phyloP scores from a whole-genome alignment of 2,329 filamentous ascomycete genomes.

The Fusarium globosum region DNA sequence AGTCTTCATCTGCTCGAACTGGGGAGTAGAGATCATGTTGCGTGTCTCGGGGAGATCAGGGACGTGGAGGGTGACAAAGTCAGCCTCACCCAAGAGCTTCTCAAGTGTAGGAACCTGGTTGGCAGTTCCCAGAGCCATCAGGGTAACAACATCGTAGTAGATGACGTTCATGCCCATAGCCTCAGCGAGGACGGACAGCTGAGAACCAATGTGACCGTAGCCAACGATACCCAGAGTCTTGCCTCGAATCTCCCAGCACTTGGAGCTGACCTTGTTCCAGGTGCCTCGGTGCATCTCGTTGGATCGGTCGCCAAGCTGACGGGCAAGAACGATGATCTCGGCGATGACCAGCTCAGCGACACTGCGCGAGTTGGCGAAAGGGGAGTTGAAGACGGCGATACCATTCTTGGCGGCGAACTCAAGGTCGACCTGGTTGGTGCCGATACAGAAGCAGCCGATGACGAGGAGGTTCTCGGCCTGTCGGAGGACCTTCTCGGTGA shows the following conservation, averaged over 20 bases:
- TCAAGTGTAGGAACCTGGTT: slow-evolving; percentile 84
- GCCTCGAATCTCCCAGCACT: slow-evolving; percentile 98
- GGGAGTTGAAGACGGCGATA: slow-evolving; percentile 98
- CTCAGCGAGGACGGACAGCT: slow-evolving; percentile 94
- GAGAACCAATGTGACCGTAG: slow-evolving; percentile 96
- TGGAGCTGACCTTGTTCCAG: slow-evolving; percentile 98
- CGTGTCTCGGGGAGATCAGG: slow-evolving; percentile 93
- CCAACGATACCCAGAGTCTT: slow-evolving; percentile 97
- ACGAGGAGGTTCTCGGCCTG: slow-evolving; percentile 96
- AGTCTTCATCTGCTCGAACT: slow-evolving; percentile 90
- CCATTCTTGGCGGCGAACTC: slow-evolving; percentile 84
- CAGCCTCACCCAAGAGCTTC: slow-evolving; percentile 79
- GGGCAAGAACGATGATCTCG: slow-evolving; percentile 91
- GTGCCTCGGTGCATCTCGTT: slow-evolving; percentile 93
- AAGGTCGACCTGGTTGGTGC: slow-evolving; percentile 94
- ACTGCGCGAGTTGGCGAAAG: slow-evolving; percentile 96
- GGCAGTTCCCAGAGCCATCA: slow-evolving; percentile 93
- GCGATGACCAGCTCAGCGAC: slow-evolving; percentile 96
- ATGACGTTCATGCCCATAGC: slow-evolving; percentile 98
- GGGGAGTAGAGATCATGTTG: slow-evolving; percentile 84
- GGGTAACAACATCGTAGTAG: slow-evolving; percentile 93
- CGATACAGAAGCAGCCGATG: slow-evolving; percentile 98
- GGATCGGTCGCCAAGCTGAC: slow-evolving; percentile 92
- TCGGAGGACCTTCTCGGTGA: slow-evolving; percentile 84
- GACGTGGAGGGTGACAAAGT: slow-evolving; percentile 96